These are phyloP conservation scores for Gossypium davidsonii DNA, from an alignment of 441 rosid species.

Conservation along the genomic window DNA sequence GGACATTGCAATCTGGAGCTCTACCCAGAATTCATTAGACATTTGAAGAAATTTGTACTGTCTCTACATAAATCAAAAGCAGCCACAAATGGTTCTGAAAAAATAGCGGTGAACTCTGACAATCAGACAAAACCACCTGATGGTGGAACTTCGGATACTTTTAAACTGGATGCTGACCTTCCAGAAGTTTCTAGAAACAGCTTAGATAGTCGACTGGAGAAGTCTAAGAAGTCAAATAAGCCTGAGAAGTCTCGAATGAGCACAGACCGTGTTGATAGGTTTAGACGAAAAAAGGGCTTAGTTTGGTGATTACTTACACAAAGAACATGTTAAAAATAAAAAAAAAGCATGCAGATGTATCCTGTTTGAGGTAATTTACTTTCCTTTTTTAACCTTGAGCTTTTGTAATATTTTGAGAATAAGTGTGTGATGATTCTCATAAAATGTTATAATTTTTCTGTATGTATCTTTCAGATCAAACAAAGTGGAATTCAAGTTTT, in stretches of 20 bases:
- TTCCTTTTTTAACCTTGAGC: constrained; percentile 11
- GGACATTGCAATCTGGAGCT: constrained; percentile 90
- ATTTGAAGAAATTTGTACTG: constrained; percentile 66
- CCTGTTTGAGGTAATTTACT: constrained; percentile 20
- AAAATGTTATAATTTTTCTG: constrained; percentile 22
- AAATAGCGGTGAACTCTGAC: constrained; percentile 29
- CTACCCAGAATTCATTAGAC: constrained; percentile 74
- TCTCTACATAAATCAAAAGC: constrained; percentile 51
- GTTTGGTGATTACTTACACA: constrained; percentile 49
- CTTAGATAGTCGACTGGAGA: constrained; percentile 79
- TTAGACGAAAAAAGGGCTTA: constrained; percentile 61
- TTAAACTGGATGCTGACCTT: constrained; percentile 54
- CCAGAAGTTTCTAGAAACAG: constrained; percentile 80
- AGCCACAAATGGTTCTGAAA: constrained; percentile 31
- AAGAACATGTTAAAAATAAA: constrained; percentile 13
- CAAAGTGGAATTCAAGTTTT: constrained; percentile 10
- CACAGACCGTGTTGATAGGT: constrained; percentile 73
- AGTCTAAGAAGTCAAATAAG: constrained; percentile 61
- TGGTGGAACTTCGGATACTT: constrained; percentile 42
- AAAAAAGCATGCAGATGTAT: constrained; percentile 20
- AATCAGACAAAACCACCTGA: constrained; percentile 41
- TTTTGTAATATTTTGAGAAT: constrained; percentile 16
- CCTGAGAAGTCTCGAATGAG: constrained; percentile 95
- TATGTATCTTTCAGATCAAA: constrained; percentile 16
- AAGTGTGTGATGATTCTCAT: constrained; percentile 20